Base-by-base conservation (phyloP, 441 rosid species). In the Breynia disticha region DNA sequence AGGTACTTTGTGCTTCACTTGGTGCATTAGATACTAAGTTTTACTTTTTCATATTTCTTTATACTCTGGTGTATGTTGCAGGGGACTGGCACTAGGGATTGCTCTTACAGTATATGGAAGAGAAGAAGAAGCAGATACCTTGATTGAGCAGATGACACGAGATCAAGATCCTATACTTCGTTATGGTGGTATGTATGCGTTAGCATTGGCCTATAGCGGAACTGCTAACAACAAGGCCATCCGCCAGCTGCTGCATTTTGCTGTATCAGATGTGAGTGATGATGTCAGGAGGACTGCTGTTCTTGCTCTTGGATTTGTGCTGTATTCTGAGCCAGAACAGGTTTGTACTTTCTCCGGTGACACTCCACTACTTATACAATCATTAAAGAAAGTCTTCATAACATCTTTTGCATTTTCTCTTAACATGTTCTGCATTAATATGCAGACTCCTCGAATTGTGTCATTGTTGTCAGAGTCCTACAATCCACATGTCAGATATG, bases 401-500 rank as follows among this genome's bases (percentile, higher is more conserved):
- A n/a, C 15, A 16, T 11, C 13, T 55, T 15, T 19, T 44, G 35
- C 32, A 24, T 43, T 41, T 42, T 39, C 43, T 39, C 12, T 39
- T n/a, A 39, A 39, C 11, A 13, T 39, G 16, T 17, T 39, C 14
- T 41, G 57, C 59, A 37, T 61, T 49, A 19, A 35, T 32, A 43
- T 73, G 76, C 84, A 86, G 99, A 86, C 99, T 70, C 97, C 96
- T 41, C 79, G 97, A 63, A 86, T 93, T 55, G 97, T 93, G 48
- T 89, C 99, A 20, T 75, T 86, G 63, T 84, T 89, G 35, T 84
- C 96, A 0, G 93, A 93, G 73, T 89, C 99, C 24, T 89, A 89
- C 72, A 93, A 89, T 55, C 99, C 99, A n/a, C 99, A 93, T 72
- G 97, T 93, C 62, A 90, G 96, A 39, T 93, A 89, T 61, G 99